phyloP scores from a whole-genome alignment of 192 early-diverging fungal species.

The Mortierella claussenii region DNA sequence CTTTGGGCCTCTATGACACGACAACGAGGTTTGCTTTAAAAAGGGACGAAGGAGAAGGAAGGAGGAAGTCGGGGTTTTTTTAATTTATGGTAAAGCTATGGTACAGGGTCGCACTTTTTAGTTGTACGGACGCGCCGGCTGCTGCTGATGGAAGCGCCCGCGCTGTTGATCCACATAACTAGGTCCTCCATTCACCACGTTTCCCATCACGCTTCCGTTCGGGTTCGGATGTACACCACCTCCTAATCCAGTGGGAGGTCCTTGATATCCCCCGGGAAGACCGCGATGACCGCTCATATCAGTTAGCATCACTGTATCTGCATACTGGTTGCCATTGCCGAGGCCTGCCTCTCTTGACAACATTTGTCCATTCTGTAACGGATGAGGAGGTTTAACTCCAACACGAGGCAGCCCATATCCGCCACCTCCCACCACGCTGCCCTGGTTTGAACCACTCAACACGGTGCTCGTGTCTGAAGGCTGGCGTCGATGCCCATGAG shows the following conservation, averaged over 20 bases:
- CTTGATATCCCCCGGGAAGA: background rate
- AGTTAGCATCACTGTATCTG: slow-evolving; percentile 47
- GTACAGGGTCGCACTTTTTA: slow-evolving; percentile 3
- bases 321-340: slow-evolving; percentile 31
- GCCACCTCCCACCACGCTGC: slow-evolving; percentile 44
- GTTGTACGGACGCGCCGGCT: slow-evolving; percentile 9
- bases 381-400: slow-evolving; percentile 25
- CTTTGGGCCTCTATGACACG: too few relatives aligned
- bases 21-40: too few relatives aligned
- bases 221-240: slow-evolving; percentile 26
- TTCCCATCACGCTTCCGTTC: slow-evolving; percentile 38
- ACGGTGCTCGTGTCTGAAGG: slow-evolving; percentile 47
- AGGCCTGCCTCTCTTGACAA: slow-evolving; percentile 32
- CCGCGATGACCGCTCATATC: slow-evolving; percentile 44
- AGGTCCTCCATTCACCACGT: slow-evolving; percentile 10
- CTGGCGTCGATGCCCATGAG: slow-evolving; percentile 42
- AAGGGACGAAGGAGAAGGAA: too few relatives aligned
- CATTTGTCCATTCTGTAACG: slow-evolving; percentile 28
- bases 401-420: slow-evolving; percentile 18
- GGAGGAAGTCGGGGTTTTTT: too few relatives aligned
- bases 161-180: slow-evolving; percentile 47
- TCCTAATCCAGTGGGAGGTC: slow-evolving; percentile 5
- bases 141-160: slow-evolving; percentile 32
- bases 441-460: slow-evolving; percentile 49
- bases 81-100: too few relatives aligned